A percentile compares a stretch with the other conserved stretches of the same genome.
These are phyloP conservation scores for Candida koratica DNA, from an alignment of 805 yeast genomes.

Conservation along the genomic window DNA sequence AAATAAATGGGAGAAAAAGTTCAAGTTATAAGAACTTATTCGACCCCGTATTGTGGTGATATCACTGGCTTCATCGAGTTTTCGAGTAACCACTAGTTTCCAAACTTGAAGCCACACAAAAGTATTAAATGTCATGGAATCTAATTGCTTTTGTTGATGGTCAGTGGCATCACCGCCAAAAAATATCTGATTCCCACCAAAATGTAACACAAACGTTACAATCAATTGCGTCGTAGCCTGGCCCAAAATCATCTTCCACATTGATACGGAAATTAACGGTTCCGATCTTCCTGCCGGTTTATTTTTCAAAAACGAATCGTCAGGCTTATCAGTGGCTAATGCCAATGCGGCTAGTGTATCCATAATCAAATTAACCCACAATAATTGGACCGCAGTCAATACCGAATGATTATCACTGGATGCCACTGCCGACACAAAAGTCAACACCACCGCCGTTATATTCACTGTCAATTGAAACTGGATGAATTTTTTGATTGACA, in stretches of 20 bases:
- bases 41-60: constrained; percentile 54
- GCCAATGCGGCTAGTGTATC: constrained; percentile 98
- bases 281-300: constrained; percentile 79
- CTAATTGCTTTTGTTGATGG: constrained; percentile 55
- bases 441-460: constrained; percentile 90
- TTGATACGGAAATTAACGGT: constrained; percentile 80
- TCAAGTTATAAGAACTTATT: constrained; percentile 60
- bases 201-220: constrained; percentile 78
- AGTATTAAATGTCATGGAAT: constrained; percentile 88
- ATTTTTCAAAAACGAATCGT: constrained; percentile 69
- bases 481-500: constrained; percentile 89
- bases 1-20: constrained; percentile 77
- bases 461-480: constrained; percentile 97
- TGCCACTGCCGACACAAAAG: constrained; percentile 91
- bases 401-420: constrained; percentile 78
- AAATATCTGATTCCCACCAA: constrained; percentile 62
- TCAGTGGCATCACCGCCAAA: constrained; percentile 30
- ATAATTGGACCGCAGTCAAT: constrained; percentile 90
- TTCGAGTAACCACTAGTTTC: constrained; percentile 85
- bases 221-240: constrained; percentile 76
- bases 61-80: constrained; percentile 83
- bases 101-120: constrained; percentile 98
- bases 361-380: constrained; percentile 98
- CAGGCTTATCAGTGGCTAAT: constrained; percentile 95
- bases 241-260: constrained; percentile 98